Evolutionary conservation across 805 yeast species (phyloP).

Genomic region (Cyberlindnera maritima): DNA sequence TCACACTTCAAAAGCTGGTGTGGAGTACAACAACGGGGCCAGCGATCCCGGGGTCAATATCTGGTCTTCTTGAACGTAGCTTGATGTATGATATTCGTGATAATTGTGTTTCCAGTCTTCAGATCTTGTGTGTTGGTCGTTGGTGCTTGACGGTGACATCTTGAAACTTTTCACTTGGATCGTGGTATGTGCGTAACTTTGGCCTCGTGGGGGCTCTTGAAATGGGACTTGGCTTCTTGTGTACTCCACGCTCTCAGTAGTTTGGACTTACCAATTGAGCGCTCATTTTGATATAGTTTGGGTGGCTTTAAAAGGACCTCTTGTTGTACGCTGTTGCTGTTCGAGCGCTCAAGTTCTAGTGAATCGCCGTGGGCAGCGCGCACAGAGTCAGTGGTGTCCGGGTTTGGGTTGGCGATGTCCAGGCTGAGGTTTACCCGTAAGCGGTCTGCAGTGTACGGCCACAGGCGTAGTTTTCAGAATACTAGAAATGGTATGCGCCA

Average conservation of each 20-base stretch:
- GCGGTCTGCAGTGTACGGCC: background rate
- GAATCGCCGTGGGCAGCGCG: constrained; percentile 9
- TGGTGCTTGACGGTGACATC: background rate
- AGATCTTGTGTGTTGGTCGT: background rate
- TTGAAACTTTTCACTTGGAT: constrained; percentile 16
- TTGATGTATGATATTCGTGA: background rate
- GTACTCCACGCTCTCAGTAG: constrained; percentile 8
- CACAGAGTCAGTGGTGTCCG: constrained; percentile 22
- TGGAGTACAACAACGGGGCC: constrained; percentile 5
- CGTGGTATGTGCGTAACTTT: background rate
- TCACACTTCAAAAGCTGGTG: background rate
- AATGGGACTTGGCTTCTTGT: background rate
- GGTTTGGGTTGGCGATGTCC: constrained; percentile 7
- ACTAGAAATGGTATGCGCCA: background rate
- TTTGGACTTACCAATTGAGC: constrained; percentile 31
- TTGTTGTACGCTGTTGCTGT: constrained; percentile 8
- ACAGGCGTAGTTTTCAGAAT: constrained; percentile 11
- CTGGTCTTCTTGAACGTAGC: background rate
- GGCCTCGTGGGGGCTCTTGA: background rate
- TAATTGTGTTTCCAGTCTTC: background rate
- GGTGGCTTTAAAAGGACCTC: constrained; percentile 6
- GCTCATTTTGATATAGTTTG: constrained; percentile 28
- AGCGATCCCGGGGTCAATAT: background rate
- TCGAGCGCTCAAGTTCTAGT: constrained; percentile 6
- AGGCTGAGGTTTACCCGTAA: constrained; percentile 9